phyloP scores from a whole-genome alignment of 1,284 basidiomycete species.

The Fomitopsis palustris region DNA sequence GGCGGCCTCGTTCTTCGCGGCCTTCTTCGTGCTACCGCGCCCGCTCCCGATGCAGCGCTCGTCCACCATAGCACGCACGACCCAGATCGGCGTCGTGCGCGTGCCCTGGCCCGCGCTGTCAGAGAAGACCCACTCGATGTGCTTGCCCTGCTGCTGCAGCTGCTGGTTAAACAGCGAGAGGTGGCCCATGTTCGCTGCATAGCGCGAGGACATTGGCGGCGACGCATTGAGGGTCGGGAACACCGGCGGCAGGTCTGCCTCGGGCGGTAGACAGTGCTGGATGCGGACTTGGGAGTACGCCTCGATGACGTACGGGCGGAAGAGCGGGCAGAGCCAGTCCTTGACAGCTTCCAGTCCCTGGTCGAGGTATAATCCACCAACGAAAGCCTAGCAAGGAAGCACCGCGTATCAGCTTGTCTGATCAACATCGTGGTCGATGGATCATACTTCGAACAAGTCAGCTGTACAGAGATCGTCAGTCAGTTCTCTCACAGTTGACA shows the following conservation, averaged over 20 bases:
- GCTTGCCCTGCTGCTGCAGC: conserved; percentile 51
- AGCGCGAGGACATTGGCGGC: conserved; percentile 17
- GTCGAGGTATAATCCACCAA: conserved; percentile 69
- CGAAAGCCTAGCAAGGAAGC: conserved; percentile 51
- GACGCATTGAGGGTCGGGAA: conserved; percentile 10
- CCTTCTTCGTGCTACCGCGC: conserved; percentile 69
- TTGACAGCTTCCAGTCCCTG: conserved; percentile 55
- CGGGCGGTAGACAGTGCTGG: conserved; percentile 58
- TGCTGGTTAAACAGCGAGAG: conserved; percentile 75
- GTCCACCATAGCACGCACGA: conserved; percentile 57
- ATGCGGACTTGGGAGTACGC: conserved; percentile 60
- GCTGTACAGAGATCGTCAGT: conserved; percentile 37
- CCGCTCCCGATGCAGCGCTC: conserved; percentile 56
- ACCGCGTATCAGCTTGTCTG: neutral
- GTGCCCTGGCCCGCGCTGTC: conserved; percentile 42
- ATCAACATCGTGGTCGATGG: neutral
- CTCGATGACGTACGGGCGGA: conserved; percentile 55
- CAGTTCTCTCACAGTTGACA: neutral
- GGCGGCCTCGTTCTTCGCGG: conserved; percentile 61
- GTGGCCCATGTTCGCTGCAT: conserved; percentile 46
- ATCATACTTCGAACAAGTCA: conserved; percentile 67
- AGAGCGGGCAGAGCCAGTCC: conserved; percentile 56
- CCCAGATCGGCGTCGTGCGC: conserved; percentile 70
- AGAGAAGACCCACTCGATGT: conserved; percentile 67
- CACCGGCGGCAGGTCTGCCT: conserved; percentile 20